A percentile compares a stretch with the other conserved stretches of the same genome.
These are phyloP conservation scores for Neonectria hederae DNA, from an alignment of 2,329 filamentous ascomycete genomes.

Conservation along the genomic window DNA sequence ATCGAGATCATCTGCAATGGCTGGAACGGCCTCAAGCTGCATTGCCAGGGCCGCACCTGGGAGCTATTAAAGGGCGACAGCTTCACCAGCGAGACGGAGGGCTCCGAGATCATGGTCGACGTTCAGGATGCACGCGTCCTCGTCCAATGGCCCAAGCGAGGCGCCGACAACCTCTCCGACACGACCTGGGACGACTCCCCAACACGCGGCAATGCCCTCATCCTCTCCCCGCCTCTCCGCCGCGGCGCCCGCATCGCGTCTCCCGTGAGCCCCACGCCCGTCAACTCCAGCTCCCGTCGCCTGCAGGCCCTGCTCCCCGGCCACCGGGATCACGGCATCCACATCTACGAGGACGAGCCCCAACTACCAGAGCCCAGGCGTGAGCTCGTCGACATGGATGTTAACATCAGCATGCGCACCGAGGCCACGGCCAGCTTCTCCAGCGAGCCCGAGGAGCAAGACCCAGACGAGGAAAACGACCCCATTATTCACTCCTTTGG, in stretches of 20 bases:
- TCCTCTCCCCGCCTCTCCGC: conserved; percentile 71
- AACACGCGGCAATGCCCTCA: conserved; percentile 47
- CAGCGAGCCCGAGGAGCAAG: conserved; percentile 71
- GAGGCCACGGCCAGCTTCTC: conserved; percentile 63
- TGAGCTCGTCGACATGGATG: conserved; percentile 35
- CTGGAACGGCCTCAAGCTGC: conserved; percentile 94
- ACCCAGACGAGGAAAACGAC: conserved; percentile 93
- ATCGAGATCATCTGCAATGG: conserved; percentile 92
- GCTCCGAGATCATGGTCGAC: conserved; percentile 91
- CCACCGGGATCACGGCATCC: conserved; percentile 56
- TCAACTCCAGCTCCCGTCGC: conserved; percentile 54
- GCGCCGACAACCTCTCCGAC: conserved; percentile 66
- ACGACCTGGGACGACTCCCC: conserved; percentile 77
- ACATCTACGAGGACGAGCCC: conserved; percentile 78
- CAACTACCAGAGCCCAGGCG: conserved; percentile 51
- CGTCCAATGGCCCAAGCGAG: conserved; percentile 81
- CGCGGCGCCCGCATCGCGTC: conserved; percentile 70
- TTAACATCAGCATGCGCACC: conserved; percentile 59
- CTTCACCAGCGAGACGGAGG: conserved; percentile 89
- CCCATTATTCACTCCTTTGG: conserved; percentile 92
- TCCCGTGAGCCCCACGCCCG: conserved; percentile 74
- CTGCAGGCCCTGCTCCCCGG: conserved; percentile 57
- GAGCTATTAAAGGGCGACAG: conserved; percentile 88
- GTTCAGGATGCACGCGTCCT: conserved; percentile 92
- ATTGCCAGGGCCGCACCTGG: conserved; percentile 88